phyloP scores from a whole-genome alignment of 805 yeast genomes.

The Brettanomyces sp. region DNA sequence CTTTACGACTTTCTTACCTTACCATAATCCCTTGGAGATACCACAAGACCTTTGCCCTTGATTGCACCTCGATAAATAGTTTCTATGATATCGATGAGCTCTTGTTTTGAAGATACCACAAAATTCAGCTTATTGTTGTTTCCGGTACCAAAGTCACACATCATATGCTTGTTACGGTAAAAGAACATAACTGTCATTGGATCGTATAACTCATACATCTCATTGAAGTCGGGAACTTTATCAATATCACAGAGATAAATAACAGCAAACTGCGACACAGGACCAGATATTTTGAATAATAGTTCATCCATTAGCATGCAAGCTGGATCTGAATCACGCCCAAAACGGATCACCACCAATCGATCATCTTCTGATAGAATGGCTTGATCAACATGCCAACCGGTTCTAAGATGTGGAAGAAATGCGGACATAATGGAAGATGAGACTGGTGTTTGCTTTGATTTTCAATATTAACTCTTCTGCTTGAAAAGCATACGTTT shows the following conservation, averaged over 20 bases:
- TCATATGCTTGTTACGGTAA: constrained; percentile 87
- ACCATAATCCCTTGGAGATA: constrained; percentile 68
- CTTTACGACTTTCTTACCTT: constrained; percentile 12
- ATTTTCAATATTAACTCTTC: no score
- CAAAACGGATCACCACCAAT: constrained; percentile 82
- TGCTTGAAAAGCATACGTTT: no score
- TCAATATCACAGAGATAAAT: constrained; percentile 83
- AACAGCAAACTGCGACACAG: constrained; percentile 79
- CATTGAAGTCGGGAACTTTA: constrained; percentile 82
- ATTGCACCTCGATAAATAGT: constrained; percentile 84
- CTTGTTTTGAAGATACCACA: constrained; percentile 69
- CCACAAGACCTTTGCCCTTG: constrained; percentile 87
- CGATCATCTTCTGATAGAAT: constrained; percentile 85
- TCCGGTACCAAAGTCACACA: constrained; percentile 98
- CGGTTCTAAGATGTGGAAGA: constrained; percentile 70
- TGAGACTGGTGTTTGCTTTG: no score
- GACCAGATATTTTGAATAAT: constrained; percentile 69
- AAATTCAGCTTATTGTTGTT: constrained; percentile 92
- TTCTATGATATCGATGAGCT: constrained; percentile 83
- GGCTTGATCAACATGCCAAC: constrained; percentile 98
- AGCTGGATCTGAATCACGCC: constrained; percentile 63
- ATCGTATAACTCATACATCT: constrained; percentile 84
- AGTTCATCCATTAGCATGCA: constrained; percentile 90
- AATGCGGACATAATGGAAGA: constrained; percentile 69
- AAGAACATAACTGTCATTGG: constrained; percentile 93